Evolutionary conservation across 345 rosid genomes (phyloP).

Genomic region (Cochlearia excelsa): DNA sequence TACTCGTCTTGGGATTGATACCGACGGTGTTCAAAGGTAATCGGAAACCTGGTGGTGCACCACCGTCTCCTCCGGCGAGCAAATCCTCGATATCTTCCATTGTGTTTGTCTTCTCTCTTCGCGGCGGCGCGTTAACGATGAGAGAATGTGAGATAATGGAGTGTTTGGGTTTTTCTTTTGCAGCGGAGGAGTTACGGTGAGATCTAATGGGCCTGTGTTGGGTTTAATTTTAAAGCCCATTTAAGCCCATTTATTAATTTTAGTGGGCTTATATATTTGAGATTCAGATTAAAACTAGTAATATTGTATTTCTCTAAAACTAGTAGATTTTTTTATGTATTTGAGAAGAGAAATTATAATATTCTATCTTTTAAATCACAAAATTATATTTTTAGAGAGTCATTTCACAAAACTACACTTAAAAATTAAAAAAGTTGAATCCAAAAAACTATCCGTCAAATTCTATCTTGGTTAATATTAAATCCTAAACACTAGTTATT

Average conservation of each 20-base stretch:
- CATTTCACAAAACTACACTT: background rate
- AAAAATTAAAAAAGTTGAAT: no score
- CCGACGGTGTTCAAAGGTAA: constrained; percentile 61
- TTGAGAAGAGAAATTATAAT: no score
- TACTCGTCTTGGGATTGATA: constrained; percentile 48
- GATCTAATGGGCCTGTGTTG: constrained; percentile 12
- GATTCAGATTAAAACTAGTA: background rate
- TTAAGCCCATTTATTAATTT: background rate
- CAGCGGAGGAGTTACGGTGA: background rate
- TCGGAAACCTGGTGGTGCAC: constrained; percentile 70
- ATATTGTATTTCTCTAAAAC: background rate
- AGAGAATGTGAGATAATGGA: constrained; percentile 8
- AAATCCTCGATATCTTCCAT: constrained; percentile 95
- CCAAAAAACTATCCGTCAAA: no score
- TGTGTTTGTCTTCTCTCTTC: constrained; percentile 8
- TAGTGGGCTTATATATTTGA: background rate
- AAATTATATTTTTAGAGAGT: background rate
- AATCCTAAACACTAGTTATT: no score
- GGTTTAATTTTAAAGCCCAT: background rate
- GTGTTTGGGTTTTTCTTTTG: background rate
- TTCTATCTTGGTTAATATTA: no score
- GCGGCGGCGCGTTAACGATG: constrained; percentile 29
- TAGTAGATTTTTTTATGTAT: background rate
- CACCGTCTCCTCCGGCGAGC: constrained; percentile 49
- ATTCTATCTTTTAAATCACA: no score